Conservation (phyloP, 1,284 basidiomycete species). For the Malassezia arunalokei region DNA sequence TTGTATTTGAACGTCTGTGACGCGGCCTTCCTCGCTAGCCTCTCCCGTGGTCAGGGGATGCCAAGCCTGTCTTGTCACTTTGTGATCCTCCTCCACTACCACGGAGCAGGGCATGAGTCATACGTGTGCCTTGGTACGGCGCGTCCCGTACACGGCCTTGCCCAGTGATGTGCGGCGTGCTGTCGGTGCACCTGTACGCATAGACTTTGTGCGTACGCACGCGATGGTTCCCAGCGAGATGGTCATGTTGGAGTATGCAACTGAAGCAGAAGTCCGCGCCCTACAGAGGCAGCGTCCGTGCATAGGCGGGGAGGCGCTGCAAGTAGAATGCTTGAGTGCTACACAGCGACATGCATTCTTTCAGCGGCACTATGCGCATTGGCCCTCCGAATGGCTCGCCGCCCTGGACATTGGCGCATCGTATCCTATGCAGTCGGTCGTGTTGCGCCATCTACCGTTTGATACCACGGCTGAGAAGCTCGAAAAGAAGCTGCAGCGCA, state of each 20-base stretch:
- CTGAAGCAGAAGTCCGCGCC: background rate
- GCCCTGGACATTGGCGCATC: conserved; percentile 3
- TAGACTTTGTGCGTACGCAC: conserved; percentile 9
- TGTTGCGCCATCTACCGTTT: conserved; percentile 23
- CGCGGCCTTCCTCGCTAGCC: background rate
- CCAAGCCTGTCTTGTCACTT: too few relatives aligned
- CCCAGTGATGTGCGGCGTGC: background rate
- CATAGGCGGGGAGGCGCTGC: conserved; percentile 4
- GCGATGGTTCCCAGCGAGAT: background rate
- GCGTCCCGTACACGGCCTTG: background rate
- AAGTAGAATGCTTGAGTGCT: background rate
- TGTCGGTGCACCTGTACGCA: background rate
- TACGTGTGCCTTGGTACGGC: background rate
- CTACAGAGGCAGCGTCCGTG: background rate
- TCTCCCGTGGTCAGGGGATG: background rate
- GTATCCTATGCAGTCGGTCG: conserved; percentile 12
- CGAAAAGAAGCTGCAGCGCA: conserved; percentile 19
- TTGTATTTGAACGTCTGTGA: too few relatives aligned
- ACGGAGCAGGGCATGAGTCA: background rate
- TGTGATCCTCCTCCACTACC: too few relatives aligned
- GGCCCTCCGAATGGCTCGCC: background rate
- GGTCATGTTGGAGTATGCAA: conserved; percentile 2
- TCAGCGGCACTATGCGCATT: background rate
- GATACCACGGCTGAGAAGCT: conserved; percentile 24
- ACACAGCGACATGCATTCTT: background rate